Base-by-base conservation (phyloP, 2,329 filamentous ascomycete genomes). In the Trichoderma oligosporum region DNA sequence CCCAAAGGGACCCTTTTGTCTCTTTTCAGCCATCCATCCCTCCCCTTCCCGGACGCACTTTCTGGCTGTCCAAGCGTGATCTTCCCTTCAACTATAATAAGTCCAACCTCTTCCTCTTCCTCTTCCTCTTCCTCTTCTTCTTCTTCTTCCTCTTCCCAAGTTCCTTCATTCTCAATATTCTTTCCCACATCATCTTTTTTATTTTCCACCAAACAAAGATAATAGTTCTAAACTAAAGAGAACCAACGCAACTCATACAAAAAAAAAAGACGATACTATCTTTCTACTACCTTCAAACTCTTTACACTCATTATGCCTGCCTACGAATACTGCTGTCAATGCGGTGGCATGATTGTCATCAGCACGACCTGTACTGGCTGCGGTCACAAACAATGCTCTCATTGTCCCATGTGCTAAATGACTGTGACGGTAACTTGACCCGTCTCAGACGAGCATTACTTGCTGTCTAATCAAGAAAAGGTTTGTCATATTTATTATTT, bases 311-410 rank as follows among this genome's bases (percentile, higher is more conserved):
- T 22, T 16, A 77, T 77, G 75, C 72, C 75, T 67, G 70, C 73
- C 64, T 77, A 75, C 63, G 75, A 77, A 64, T 78, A 79, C 71
- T 82, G 79, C 76, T 81, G 79, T 75, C 70, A 79, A 66, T 82
- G 79, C 72, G 76, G 76, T 64, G 71, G 74, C 70, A 78, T 81
- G 71, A 79, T 82, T 63, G 79, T 81, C 73, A 82, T 82, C 72
- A 81, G 78, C 76, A 78, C 71, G 67, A 76, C 73, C 52, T 82
- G 79, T 74, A 73, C 70, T 60, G 71, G 73, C 65, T 82, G 79
- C 67, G 71, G 73, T 51, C 79, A 82, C 72, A 68, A 72, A 62
- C 75, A 80, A 65, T 82, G 79, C 76, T 66, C 62, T 59, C 68
- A 75, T 58, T 82, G 79, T 69, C 66, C 72, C 48, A 61, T 65